phyloP scores from a whole-genome alignment of 139 green algal species.

The Chlorella ohadii region DNA sequence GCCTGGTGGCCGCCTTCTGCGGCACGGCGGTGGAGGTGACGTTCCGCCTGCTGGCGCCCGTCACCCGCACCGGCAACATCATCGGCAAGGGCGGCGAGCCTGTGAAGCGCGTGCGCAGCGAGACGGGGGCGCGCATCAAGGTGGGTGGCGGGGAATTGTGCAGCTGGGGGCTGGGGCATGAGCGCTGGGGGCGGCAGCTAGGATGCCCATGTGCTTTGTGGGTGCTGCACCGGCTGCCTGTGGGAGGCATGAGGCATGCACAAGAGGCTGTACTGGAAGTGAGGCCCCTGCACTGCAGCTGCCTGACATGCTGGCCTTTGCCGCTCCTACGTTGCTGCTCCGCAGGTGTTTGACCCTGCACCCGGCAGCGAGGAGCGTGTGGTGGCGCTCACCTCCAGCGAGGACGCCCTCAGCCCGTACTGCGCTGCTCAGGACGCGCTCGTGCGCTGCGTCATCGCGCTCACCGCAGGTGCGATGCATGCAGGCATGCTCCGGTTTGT shows the following conservation, averaged over 20 bases:
- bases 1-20: not conserved
- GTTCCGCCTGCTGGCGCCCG: constrained; percentile 48
- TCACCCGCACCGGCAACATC: constrained; percentile 32
- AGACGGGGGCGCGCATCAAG: constrained; percentile 51
- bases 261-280: too few species aligned
- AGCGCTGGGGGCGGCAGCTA: too few species aligned
- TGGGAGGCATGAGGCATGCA: too few species aligned
- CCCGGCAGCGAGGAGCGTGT: constrained; percentile 45
- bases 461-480: constrained; percentile 8
- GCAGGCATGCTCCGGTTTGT: too few species aligned
- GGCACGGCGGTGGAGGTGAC: constrained; percentile 33
- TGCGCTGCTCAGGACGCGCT: constrained; percentile 56
- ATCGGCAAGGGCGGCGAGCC: constrained; percentile 49
- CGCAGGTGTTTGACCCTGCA: constrained; percentile 24
- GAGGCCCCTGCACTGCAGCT: too few species aligned
- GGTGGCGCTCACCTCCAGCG: constrained; percentile 43
- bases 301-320: too few species aligned
- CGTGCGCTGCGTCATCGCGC: constrained; percentile 42
- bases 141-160: not conserved
- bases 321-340: not conserved
- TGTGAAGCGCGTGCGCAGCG: constrained; percentile 34
- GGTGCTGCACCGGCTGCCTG: too few species aligned
- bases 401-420: constrained; percentile 43
- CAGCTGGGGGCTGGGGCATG: too few species aligned
- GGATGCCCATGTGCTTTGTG: too few species aligned